Conservation (phyloP, 2,329 filamentous ascomycete species). For the Sclerotinia glacialis region DNA sequence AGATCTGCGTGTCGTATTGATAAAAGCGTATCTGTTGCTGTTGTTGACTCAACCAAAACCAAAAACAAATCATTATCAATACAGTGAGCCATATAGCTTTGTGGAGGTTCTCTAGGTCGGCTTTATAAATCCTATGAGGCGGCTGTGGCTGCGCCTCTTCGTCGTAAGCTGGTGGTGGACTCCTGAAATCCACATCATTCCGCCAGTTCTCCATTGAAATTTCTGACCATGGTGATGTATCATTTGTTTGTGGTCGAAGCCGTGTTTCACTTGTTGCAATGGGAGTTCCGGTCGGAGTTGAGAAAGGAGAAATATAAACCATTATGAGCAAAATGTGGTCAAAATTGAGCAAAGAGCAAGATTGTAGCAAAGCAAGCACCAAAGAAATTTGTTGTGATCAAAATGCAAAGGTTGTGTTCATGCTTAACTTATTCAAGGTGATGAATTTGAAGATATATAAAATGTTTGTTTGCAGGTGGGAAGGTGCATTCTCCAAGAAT, state of each 20-base stretch:
- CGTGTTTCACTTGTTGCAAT: conserved; percentile 20
- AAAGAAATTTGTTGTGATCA: conserved; percentile 6
- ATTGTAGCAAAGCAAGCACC: conserved; percentile 12
- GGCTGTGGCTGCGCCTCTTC: not conserved
- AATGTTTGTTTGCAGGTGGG: not conserved
- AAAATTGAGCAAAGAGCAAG: conserved; percentile 20
- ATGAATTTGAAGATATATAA: not conserved
- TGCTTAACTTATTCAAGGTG: not conserved
- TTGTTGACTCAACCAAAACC: conserved; percentile 20
- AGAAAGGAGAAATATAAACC: conserved; percentile 24
- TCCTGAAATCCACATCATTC: conserved; percentile 19
- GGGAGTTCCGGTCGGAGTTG: conserved; percentile 18
- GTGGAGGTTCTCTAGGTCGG: conserved; percentile 4
- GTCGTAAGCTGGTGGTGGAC: conserved; percentile 17
- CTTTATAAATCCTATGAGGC: not conserved
- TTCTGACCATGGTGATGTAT: conserved; percentile 29
- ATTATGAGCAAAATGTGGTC: conserved; percentile 21
- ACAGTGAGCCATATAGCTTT: conserved; percentile 30
- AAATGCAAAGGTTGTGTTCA: not conserved
- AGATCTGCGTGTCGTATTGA: conserved; percentile 9
- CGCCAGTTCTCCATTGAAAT: conserved; percentile 28
- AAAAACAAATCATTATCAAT: conserved; percentile 35
- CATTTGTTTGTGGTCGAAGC: conserved; percentile 18
- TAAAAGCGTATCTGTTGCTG: conserved; percentile 6
- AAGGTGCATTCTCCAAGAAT: not conserved